phyloP scores from a whole-genome alignment of 805 yeast genomes.

The Starmera dryadoides region DNA sequence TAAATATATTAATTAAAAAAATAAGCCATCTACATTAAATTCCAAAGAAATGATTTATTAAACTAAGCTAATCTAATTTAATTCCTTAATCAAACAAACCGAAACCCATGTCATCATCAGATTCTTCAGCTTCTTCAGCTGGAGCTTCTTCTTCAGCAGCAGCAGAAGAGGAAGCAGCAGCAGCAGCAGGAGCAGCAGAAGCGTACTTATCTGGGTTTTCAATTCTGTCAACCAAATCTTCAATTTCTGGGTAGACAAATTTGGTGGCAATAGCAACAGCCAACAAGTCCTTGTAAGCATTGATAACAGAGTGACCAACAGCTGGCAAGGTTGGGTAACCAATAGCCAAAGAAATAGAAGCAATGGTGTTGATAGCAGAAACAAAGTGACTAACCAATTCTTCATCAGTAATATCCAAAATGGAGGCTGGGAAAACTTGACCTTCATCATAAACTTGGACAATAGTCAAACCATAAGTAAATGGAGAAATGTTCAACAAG shows the following conservation, averaged over 20 bases:
- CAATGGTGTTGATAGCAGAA: constrained; percentile 87
- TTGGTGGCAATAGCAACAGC: constrained; percentile 98
- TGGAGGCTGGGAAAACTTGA: constrained; percentile 93
- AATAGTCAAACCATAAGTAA: constrained; percentile 96
- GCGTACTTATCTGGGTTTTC: constrained; percentile 99
- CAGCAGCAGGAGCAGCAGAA: constrained; percentile 97
- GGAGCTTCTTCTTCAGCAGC: constrained; percentile 68
- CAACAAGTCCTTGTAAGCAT: constrained; percentile 98
- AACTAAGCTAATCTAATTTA: background rate
- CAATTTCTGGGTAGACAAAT: constrained; percentile 98
- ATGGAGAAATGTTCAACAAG: constrained; percentile 99
- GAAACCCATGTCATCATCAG: constrained; percentile 90
- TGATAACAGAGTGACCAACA: constrained; percentile 96
- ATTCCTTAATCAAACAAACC: constrained; percentile 89
- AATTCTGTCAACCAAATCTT: constrained; percentile 97
- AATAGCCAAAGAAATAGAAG: constrained; percentile 94
- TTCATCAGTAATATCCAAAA: constrained; percentile 97
- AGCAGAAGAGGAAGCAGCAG: constrained; percentile 50
- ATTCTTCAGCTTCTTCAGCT: constrained; percentile 64
- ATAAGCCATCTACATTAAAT: too few species aligned
- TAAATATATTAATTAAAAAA: too few species aligned
- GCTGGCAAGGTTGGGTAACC: constrained; percentile 99
- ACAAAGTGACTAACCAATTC: constrained; percentile 91
- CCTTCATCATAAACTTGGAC: constrained; percentile 98
- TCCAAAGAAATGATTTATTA: too few species aligned